phyloP scores from a whole-genome alignment of 176 grass and related monocot species.

The Oryza brachyantha region DNA sequence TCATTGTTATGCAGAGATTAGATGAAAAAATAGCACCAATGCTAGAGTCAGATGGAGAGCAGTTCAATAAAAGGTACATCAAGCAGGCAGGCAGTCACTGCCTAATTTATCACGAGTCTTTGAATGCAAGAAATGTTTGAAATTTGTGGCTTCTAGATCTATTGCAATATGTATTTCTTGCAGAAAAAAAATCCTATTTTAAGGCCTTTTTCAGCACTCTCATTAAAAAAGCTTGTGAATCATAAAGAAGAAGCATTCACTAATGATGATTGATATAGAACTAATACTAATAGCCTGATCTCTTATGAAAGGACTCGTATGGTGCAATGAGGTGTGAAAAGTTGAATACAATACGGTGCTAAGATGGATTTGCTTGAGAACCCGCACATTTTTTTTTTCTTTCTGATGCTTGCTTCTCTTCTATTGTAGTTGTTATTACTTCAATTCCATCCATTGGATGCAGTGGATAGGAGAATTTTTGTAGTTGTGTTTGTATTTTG shows the following conservation, averaged over 20 bases:
- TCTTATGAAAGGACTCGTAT: too few species aligned
- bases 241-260: too few species aligned
- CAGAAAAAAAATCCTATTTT: neutral
- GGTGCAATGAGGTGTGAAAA: too few species aligned
- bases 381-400: too few species aligned
- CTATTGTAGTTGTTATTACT: too few species aligned
- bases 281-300: too few species aligned
- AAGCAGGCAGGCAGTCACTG: neutral
- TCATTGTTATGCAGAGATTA: slow-evolving; percentile 96
- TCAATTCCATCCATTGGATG: too few species aligned
- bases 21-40: slow-evolving; percentile 86
- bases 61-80: slow-evolving; percentile 90
- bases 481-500: neutral
- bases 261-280: too few species aligned
- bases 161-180: neutral
- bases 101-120: slow-evolving; percentile 18
- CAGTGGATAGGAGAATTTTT: neutral
- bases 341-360: too few species aligned
- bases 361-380: too few species aligned
- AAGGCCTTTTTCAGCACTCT: neutral
- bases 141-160: neutral
- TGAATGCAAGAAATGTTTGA: neutral
- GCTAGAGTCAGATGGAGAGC: slow-evolving; percentile 88
- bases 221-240: neutral
- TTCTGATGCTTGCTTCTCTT: too few species aligned